These are phyloP conservation scores for Penicillium cosmopolitanum DNA, from an alignment of 495 filamentous ascomycete species.

Conservation along the genomic window DNA sequence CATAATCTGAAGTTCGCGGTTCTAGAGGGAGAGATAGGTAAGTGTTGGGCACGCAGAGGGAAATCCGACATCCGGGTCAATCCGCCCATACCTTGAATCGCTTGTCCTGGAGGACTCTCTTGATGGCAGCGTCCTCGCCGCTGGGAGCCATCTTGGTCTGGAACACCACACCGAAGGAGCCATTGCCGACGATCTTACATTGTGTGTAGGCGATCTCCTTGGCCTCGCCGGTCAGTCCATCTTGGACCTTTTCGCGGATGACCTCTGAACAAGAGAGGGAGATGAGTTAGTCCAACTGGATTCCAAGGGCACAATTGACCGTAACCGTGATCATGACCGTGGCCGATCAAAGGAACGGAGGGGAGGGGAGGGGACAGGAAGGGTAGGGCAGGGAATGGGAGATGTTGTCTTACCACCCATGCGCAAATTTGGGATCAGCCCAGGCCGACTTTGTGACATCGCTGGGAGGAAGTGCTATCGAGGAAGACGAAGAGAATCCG, in stretches of 20 bases:
- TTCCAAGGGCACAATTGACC: not conserved
- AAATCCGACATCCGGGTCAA: slow-evolving; percentile 2
- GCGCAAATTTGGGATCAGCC: slow-evolving; percentile 74
- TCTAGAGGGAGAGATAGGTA: slow-evolving; percentile 61
- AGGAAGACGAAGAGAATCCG: slow-evolving; percentile 28
- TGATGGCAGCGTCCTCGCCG: slow-evolving; percentile 98
- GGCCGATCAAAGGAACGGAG: slow-evolving; percentile 11
- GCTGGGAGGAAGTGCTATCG: slow-evolving; percentile 39
- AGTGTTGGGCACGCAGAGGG: not conserved
- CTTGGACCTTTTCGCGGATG: slow-evolving; percentile 97
- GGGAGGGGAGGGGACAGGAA: slow-evolving; percentile 1
- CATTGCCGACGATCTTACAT: slow-evolving; percentile 99
- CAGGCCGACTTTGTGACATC: slow-evolving; percentile 77
- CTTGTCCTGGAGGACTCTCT: slow-evolving; percentile 97
- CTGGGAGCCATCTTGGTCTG: slow-evolving; percentile 97
- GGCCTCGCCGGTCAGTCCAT: slow-evolving; percentile 94
- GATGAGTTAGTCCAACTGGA: not conserved
- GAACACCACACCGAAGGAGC: slow-evolving; percentile 98
- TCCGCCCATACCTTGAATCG: slow-evolving; percentile 81
- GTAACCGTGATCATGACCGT: not conserved
- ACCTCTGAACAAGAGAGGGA: slow-evolving; percentile 65
- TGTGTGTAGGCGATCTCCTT: slow-evolving; percentile 98
- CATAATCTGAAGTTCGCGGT: slow-evolving; percentile 99
- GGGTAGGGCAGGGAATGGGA: slow-evolving; percentile 15
- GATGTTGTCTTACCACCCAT: slow-evolving; percentile 72